Percentiles rank a stretch among this genome's conserved stretches.
These are phyloP conservation scores for Sphaerosporella brunnea DNA, from an alignment of 495 filamentous ascomycete genomes.

Conservation along the genomic window DNA sequence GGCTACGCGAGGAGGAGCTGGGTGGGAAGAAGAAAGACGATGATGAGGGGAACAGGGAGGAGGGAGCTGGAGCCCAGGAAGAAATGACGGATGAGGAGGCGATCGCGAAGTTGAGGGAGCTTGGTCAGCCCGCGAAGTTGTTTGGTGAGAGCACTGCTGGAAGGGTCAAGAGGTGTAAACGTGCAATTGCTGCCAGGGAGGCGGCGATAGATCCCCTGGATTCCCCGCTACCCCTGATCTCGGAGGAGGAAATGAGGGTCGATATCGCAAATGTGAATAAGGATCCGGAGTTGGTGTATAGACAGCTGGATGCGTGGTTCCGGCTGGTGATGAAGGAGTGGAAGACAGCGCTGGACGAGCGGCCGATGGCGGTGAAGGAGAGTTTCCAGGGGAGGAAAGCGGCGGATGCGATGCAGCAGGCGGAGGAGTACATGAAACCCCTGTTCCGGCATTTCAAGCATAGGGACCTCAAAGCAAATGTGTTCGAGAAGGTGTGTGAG, in stretches of 20 bases:
- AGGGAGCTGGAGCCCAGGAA: no score
- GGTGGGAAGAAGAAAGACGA: conserved; percentile 27
- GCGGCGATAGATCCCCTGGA: conserved; percentile 50
- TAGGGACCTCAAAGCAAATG: conserved; percentile 53
- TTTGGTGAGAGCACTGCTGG: conserved; percentile 71
- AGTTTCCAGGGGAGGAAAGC: conserved; percentile 64
- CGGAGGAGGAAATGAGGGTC: conserved; percentile 77
- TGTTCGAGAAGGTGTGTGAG: conserved; percentile 76
- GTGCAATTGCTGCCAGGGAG: conserved; percentile 41
- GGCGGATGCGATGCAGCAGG: conserved; percentile 58
- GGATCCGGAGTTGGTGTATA: conserved; percentile 46
- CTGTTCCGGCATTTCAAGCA: conserved; percentile 81
- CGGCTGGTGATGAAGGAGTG: conserved; percentile 81
- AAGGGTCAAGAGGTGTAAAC: conserved; percentile 51
- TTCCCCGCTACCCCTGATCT: conserved; percentile 35
- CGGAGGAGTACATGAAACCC: conserved; percentile 68
- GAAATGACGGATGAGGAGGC: conserved; percentile 62
- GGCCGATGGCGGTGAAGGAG: conserved; percentile 43
- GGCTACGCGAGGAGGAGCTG: conserved; percentile 44
- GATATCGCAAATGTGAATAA: conserved; percentile 37
- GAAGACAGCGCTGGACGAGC: conserved; percentile 56
- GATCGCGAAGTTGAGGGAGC: conserved; percentile 41
- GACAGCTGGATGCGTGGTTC: conserved; percentile 85
- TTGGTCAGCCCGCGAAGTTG: conserved; percentile 53
- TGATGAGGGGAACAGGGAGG: conserved; percentile 27